These are phyloP conservation scores for Anthostomella pinea DNA, from an alignment of 2,329 filamentous ascomycete genomes.

Conservation along the genomic window DNA sequence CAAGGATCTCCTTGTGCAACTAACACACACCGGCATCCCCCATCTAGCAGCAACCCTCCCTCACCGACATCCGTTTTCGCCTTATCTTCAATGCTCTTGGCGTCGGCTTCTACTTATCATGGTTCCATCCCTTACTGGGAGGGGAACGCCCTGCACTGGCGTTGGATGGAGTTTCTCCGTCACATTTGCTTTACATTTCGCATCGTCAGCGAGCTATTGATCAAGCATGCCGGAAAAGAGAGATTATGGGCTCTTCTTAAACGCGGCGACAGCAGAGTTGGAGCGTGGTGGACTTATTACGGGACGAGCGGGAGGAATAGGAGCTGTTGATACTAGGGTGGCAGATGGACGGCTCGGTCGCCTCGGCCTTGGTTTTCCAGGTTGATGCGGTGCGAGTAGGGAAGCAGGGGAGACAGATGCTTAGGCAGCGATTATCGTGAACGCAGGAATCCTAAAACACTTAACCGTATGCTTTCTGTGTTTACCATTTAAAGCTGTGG, in stretches of 20 bases:
- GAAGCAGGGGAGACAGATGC: no score
- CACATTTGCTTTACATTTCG: slow-evolving; percentile 5
- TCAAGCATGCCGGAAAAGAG: background rate
- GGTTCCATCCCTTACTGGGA: slow-evolving; percentile 15
- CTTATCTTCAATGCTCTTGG: slow-evolving; percentile 8
- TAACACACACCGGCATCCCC: slow-evolving; percentile 3
- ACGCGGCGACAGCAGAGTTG: no score
- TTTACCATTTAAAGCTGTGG: no score
- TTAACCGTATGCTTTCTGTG: no score
- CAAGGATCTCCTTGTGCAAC: slow-evolving; percentile 1
- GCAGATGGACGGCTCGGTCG: no score
- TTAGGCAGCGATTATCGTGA: no score
- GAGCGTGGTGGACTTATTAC: no score
- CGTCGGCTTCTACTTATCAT: slow-evolving; percentile 11
- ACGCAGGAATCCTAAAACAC: no score
- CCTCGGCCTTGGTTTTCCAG: no score
- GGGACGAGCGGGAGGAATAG: no score
- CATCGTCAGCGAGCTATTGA: background rate
- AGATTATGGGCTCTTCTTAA: background rate
- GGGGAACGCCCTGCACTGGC: slow-evolving; percentile 19
- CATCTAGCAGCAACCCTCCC: background rate
- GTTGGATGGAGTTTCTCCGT: slow-evolving; percentile 16
- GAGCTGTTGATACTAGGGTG: no score
- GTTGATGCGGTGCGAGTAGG: no score
- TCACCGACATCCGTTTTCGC: slow-evolving; percentile 2